Percentiles rank a stretch among this genome's conserved stretches.
Evolutionary conservation across 108 stramenopile species (phyloP).

Genomic region (Nitzschia sp.): DNA sequence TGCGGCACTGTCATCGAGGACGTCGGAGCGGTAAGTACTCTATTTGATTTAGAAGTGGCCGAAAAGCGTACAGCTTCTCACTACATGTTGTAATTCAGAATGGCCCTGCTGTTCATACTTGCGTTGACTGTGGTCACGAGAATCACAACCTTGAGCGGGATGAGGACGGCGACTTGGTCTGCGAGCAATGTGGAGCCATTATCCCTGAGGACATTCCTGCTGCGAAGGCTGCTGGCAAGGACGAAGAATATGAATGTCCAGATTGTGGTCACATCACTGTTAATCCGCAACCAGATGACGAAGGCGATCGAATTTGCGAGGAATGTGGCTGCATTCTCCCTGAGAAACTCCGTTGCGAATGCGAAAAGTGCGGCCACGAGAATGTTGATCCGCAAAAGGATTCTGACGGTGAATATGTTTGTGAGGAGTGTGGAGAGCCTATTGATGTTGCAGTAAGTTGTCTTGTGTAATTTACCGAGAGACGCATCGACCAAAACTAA

Average conservation of each 20-base stretch:
- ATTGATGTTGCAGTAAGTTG: conserved; percentile 25
- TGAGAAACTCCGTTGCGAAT: conserved; percentile 25
- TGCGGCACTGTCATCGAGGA: conserved; percentile 33
- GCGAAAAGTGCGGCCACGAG: conserved; percentile 28
- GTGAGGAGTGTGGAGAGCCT: conserved; percentile 31
- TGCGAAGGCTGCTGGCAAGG: neutral
- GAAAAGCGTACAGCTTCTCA: no score
- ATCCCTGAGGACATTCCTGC: conserved; percentile 7
- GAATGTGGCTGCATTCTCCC: conserved; percentile 37
- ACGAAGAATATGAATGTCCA: conserved; percentile 27
- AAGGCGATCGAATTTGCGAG: conserved; percentile 40
- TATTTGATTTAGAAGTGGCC: no score
- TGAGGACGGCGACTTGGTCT: conserved; percentile 41
- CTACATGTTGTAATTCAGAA: no score
- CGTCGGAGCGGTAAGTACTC: conserved; percentile 6
- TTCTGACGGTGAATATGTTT: conserved; percentile 25
- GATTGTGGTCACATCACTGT: conserved; percentile 34
- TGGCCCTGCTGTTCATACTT: conserved; percentile 11
- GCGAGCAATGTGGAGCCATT: conserved; percentile 33
- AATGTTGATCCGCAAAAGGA: conserved; percentile 24
- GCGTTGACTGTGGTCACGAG: conserved; percentile 27
- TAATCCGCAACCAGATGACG: conserved; percentile 42
- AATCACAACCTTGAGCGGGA: conserved; percentile 30
- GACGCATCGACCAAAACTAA: neutral
- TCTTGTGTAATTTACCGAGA: neutral